Evolutionary conservation across 441 rosid species (phyloP).

Genomic region (Croton laevigatus): DNA sequence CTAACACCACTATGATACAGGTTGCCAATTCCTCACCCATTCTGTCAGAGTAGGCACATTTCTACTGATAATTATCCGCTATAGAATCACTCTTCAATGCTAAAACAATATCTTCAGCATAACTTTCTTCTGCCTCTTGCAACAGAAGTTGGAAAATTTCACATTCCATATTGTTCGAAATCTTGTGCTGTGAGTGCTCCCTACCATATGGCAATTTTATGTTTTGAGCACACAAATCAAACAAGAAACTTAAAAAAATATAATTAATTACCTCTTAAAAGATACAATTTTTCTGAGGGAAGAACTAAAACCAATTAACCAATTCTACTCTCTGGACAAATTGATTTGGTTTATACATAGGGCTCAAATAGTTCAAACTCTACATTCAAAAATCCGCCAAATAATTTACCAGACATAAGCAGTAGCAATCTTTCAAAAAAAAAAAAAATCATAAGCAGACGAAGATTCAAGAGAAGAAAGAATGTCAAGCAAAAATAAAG

Average conservation of each 20-base stretch:
- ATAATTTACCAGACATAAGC: too few relatives aligned
- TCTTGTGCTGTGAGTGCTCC: slow-evolving; percentile 72
- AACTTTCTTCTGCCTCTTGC: slow-evolving; percentile 90
- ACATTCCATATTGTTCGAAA: slow-evolving; percentile 77
- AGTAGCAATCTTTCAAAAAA: too few relatives aligned
- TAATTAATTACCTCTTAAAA: too few relatives aligned
- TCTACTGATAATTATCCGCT: slow-evolving; percentile 58
- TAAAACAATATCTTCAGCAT: slow-evolving; percentile 51
- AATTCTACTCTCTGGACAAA: too few relatives aligned
- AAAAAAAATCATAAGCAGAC: too few relatives aligned
- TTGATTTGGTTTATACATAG: too few relatives aligned
- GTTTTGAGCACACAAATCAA: slow-evolving; percentile 8
- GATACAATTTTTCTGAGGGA: too few relatives aligned
- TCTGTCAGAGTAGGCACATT: slow-evolving; percentile 58
- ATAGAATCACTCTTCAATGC: slow-evolving; percentile 59
- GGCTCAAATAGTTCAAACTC: too few relatives aligned
- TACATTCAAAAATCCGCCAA: too few relatives aligned
- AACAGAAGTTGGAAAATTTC: slow-evolving; percentile 77
- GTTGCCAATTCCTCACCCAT: slow-evolving; percentile 65
- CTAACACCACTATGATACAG: slow-evolving; percentile 23
- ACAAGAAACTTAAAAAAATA: neutral
- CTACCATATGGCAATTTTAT: slow-evolving; percentile 31
- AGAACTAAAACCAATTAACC: too few relatives aligned
- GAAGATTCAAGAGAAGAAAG: too few relatives aligned
- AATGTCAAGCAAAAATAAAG: too few relatives aligned